These are phyloP conservation scores for Nicotiana otophora DNA, from an alignment of 257 asterid species.

Conservation along the genomic window DNA sequence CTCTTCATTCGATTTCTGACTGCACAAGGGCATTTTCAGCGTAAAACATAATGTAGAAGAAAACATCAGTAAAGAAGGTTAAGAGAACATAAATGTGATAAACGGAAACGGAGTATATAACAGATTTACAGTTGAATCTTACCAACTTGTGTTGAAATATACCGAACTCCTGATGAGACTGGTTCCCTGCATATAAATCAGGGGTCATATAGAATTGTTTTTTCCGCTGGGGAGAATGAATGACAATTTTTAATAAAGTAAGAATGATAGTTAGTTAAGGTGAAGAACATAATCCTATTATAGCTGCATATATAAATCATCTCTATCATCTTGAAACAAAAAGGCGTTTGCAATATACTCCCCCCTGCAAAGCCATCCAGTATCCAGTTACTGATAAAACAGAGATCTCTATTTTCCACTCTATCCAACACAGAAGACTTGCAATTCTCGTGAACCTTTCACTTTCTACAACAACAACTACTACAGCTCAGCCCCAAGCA, in stretches of 20 bases:
- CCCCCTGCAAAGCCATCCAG: not conserved
- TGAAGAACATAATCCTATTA: not conserved
- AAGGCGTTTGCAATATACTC: not conserved
- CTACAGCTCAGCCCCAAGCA: too few relatives aligned
- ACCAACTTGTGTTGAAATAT: constrained; percentile 83
- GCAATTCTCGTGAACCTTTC: not conserved
- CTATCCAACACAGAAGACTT: not conserved
- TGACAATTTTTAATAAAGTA: not conserved
- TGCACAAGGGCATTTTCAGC: constrained; percentile 23
- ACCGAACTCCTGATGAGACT: constrained; percentile 55
- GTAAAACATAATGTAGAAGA: not conserved
- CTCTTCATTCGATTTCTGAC: constrained; percentile 95
- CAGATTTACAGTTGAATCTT: constrained; percentile 15
- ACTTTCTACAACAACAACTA: not conserved
- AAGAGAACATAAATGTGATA: not conserved
- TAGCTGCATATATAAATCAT: not conserved
- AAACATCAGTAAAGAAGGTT: not conserved
- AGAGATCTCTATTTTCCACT: not conserved
- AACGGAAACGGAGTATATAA: not conserved
- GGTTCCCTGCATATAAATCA: constrained; percentile 47
- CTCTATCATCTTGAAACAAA: not conserved
- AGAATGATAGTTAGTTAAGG: not conserved
- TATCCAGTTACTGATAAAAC: not conserved
- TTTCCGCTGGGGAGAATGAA: not conserved
- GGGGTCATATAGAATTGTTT: not conserved